Conservation (phyloP, 805 yeast species). For the Blastobotrys peoriensis region DNA sequence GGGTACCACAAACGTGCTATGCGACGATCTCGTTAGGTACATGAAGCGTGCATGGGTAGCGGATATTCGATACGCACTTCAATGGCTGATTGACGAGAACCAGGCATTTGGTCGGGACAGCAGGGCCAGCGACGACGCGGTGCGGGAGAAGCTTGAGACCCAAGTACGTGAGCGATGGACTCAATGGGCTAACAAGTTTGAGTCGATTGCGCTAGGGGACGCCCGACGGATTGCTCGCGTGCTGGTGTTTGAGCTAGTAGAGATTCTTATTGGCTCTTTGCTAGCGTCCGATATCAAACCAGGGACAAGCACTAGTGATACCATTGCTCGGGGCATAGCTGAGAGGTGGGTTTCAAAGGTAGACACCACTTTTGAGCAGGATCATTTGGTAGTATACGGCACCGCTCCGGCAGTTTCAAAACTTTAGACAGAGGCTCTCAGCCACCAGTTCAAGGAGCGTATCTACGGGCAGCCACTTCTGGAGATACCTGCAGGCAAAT, state of each 20-base stretch:
- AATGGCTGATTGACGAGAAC: background rate
- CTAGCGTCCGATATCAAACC: background rate
- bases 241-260: background rate
- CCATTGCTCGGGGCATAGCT: background rate
- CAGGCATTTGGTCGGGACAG: background rate
- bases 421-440: no score
- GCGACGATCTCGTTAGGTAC: slow-evolving; percentile 23
- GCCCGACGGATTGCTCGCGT: background rate
- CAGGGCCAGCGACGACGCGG: no score
- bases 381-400: background rate
- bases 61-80: background rate
- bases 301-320: background rate
- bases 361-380: background rate
- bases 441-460: no score
- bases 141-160: background rate
- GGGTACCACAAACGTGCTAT: slow-evolving; percentile 30
- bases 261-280: background rate
- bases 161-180: background rate
- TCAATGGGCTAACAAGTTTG: background rate
- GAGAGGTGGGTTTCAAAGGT: background rate
- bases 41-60: slow-evolving; percentile 11
- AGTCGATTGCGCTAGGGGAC: background rate
- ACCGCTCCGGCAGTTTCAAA: no score
- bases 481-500: no score
- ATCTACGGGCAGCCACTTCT: no score